Conservation (phyloP, 1,139 yeast species). For the Wickerhamomyces sp. region DNA sequence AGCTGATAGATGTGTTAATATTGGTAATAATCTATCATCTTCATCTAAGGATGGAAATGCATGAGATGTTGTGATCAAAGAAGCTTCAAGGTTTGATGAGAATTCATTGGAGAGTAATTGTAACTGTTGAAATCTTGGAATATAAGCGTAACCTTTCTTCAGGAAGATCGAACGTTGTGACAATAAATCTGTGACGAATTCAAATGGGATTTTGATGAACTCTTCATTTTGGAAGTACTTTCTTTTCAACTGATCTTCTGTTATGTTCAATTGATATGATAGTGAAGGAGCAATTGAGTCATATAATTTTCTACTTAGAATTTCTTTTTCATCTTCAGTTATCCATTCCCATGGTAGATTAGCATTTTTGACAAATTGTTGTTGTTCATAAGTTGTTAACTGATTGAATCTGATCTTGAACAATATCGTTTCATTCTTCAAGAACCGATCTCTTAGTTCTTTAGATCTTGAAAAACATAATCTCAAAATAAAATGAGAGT, state of each 20-base stretch:
- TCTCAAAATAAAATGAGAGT: conserved; percentile 82
- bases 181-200: conserved; percentile 72
- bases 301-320: conserved; percentile 45
- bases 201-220: conserved; percentile 82
- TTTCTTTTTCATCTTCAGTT: conserved; percentile 51
- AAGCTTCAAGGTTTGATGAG: conserved; percentile 44
- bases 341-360: conserved; percentile 74
- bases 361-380: conserved; percentile 56
- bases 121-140: conserved; percentile 78
- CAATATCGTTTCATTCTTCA: conserved; percentile 67
- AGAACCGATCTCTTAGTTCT: conserved; percentile 75
- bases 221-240: conserved; percentile 46
- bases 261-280: conserved; percentile 28
- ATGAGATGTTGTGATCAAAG: conserved; percentile 66
- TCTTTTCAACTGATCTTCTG: conserved; percentile 29
- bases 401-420: conserved; percentile 68
- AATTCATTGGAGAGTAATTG: conserved; percentile 67
- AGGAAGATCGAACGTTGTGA: conserved; percentile 65
- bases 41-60: conserved; percentile 83
- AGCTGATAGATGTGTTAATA: conserved; percentile 69
- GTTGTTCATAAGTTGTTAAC: conserved; percentile 67
- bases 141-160: conserved; percentile 69
- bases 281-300: conserved; percentile 38
- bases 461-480: conserved; percentile 89
- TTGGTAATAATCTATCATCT: conserved; percentile 83